Evolutionary conservation across 768 basidiomycete genomes (phyloP).

Genomic region (Lactifluus volemus): DNA sequence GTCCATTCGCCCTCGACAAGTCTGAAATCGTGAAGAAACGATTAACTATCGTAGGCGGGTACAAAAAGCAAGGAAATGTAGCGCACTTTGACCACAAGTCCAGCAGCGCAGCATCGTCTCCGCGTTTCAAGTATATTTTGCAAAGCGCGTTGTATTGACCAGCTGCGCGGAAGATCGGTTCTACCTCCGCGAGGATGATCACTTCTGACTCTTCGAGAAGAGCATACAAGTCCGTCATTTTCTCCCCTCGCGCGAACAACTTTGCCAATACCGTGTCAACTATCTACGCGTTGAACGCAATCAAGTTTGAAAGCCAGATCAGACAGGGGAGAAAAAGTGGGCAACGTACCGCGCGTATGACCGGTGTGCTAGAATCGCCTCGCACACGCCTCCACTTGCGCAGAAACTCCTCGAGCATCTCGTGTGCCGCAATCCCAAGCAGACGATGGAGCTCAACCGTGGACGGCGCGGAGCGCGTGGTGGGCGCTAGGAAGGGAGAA

Average conservation of each 20-base stretch:
- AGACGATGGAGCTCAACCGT: constrained; percentile 26
- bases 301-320: neutral
- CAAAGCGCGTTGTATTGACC: constrained; percentile 14
- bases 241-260: too few relatives aligned
- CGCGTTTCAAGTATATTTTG: constrained; percentile 47
- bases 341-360: too few relatives aligned
- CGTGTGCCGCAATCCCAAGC: too few relatives aligned
- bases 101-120: constrained; percentile 30
- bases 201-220: too few relatives aligned
- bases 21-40: constrained; percentile 28
- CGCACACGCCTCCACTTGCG: too few relatives aligned
- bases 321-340: too few relatives aligned
- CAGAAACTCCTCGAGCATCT: too few relatives aligned
- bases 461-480: constrained; percentile 43
- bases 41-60: neutral
- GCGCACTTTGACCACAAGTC: too few relatives aligned
- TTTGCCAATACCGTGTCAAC: constrained; percentile 27
- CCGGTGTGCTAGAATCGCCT: too few relatives aligned
- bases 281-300: constrained; percentile 33
- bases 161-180: too few relatives aligned
- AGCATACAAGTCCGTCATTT: too few relatives aligned
- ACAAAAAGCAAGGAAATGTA: neutral
- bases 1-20: constrained; percentile 57
- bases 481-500: constrained; percentile 48
- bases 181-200: too few relatives aligned